Evolutionary conservation across 306 rosid genomes (phyloP).

Genomic region (Gleditsia sinensis): DNA sequence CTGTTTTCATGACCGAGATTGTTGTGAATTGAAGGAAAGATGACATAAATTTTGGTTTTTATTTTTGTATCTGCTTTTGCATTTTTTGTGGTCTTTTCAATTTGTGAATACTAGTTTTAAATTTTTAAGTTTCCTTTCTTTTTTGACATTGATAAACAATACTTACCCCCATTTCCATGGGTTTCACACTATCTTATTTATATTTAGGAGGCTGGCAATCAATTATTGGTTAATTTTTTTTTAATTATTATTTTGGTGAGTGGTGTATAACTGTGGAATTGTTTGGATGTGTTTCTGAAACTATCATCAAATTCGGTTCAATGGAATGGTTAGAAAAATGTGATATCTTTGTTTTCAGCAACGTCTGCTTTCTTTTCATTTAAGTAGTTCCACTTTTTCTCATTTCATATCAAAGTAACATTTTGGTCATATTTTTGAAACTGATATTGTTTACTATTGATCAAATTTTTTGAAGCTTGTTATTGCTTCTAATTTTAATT

Average conservation of each 20-base stretch:
- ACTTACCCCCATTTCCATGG: neutral
- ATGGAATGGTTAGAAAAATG: neutral
- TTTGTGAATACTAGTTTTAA: neutral
- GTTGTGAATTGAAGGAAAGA: constrained; percentile 1
- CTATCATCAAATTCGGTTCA: neutral
- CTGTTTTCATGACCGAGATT: neutral
- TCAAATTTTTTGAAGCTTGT: neutral
- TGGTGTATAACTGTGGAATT: neutral
- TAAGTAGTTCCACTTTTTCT: neutral
- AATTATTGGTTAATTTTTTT: neutral
- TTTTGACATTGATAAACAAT: constrained; percentile 15
- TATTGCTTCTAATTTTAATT: neutral
- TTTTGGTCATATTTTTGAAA: neutral
- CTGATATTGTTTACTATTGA: neutral
- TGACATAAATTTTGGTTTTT: constrained; percentile 20
- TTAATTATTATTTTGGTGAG: neutral
- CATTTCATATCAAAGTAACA: neutral
- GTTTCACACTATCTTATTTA: neutral
- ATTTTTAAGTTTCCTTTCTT: neutral
- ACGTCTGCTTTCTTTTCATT: neutral
- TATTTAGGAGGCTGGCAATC: neutral
- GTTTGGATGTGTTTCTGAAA: neutral
- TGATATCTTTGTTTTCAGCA: neutral
- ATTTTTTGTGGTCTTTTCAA: constrained; percentile 7
- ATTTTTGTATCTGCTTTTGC: neutral